These are phyloP conservation scores for Scutellaria minor DNA, from an alignment of 257 asterid species.

Conservation along the genomic window DNA sequence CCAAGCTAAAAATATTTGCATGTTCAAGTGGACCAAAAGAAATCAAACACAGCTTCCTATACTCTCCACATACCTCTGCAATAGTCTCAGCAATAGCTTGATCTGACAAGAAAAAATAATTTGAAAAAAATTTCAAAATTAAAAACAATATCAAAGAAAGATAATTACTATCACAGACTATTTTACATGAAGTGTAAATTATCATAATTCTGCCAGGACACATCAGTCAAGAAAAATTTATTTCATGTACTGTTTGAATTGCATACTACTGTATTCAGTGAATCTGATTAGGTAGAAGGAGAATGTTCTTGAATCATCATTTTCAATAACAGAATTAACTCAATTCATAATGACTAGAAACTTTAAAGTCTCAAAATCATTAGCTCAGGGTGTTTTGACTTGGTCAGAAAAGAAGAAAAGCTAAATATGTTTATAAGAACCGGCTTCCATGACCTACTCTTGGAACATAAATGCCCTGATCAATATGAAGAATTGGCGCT, in stretches of 20 bases:
- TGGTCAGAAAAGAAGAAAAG: neutral
- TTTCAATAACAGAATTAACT: conserved; percentile 12
- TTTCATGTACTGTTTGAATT: neutral
- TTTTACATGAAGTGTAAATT: neutral
- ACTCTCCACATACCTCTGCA: conserved; percentile 49
- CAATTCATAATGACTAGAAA: neutral
- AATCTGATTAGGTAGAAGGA: conserved; percentile 16
- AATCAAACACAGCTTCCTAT: conserved; percentile 19
- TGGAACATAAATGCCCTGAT: neutral
- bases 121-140: neutral
- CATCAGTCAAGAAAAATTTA: neutral
- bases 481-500: neutral
- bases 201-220: conserved; percentile 7
- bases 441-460: too few relatives aligned
- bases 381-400: neutral
- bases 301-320: conserved; percentile 7
- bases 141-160: neutral
- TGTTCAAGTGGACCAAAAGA: conserved; percentile 22
- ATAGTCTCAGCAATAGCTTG: conserved; percentile 42
- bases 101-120: conserved; percentile 42
- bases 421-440: neutral
- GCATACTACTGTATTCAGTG: conserved; percentile 14
- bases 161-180: neutral
- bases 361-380: neutral
- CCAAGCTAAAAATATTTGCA: conserved; percentile 5